Percentiles rank a stretch among this genome's conserved stretches.
Evolutionary conservation across 108 stramenopile genomes (phyloP).

Genomic region (Skeletonema marinoi): DNA sequence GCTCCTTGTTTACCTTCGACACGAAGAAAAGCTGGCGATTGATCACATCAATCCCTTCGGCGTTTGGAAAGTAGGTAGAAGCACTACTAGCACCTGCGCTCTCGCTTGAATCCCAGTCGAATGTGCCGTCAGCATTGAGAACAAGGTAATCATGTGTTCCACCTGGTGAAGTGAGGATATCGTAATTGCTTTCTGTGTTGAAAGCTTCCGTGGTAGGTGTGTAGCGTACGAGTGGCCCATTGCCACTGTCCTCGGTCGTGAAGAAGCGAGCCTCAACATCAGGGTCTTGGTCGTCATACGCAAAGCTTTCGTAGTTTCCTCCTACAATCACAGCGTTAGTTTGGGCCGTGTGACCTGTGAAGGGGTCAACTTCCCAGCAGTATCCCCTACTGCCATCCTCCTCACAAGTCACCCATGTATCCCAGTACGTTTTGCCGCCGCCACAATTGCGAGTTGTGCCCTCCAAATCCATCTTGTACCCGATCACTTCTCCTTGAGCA

Average conservation of each 20-base stretch:
- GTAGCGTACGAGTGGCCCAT: constrained; percentile 51
- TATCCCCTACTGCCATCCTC: constrained; percentile 31
- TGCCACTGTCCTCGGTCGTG: constrained; percentile 52
- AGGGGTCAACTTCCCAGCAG: constrained; percentile 59
- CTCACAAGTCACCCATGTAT: constrained; percentile 62
- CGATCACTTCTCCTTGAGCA: constrained; percentile 32
- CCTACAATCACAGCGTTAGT: constrained; percentile 30
- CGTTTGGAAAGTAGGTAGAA: constrained; percentile 6
- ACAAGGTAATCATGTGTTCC: constrained; percentile 17
- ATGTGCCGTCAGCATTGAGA: constrained; percentile 27
- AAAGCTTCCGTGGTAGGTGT: constrained; percentile 18
- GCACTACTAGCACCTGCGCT: constrained; percentile 16
- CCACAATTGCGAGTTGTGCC: constrained; percentile 54
- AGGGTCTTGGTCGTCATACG: constrained; percentile 52
- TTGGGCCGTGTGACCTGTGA: constrained; percentile 30
- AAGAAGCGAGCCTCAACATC: constrained; percentile 44
- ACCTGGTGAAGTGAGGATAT: neutral
- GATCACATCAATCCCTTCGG: constrained; percentile 57
- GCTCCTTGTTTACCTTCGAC: constrained; percentile 34
- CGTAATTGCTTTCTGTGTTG: neutral
- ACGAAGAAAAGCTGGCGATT: constrained; percentile 44
- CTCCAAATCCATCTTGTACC: constrained; percentile 47
- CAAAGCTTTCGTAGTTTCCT: constrained; percentile 58
- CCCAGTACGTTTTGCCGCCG: constrained; percentile 49
- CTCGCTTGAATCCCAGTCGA: constrained; percentile 9